Evolutionary conservation across 768 basidiomycete genomes (phyloP).

Genomic region (Udeniomyces megalosporus): DNA sequence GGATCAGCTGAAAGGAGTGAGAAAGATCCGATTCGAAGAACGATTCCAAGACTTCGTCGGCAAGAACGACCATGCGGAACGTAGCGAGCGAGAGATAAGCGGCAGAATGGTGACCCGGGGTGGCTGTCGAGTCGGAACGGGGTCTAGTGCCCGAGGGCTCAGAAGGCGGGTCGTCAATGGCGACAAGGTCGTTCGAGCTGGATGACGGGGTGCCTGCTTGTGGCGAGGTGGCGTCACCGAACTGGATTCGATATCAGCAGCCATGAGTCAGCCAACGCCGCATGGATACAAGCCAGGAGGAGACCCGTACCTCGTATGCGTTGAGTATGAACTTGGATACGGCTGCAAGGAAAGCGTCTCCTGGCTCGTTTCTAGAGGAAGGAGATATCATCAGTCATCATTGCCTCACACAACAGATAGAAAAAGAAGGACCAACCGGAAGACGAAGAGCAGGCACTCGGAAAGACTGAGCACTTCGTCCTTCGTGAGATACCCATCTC

Average conservation of each 20-base stretch:
- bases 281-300: no score
- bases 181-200: no score
- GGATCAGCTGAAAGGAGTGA: slow-evolving; percentile 65
- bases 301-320: slow-evolving; percentile 50
- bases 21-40: slow-evolving; percentile 92
- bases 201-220: neutral
- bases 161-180: neutral
- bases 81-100: slow-evolving; percentile 35
- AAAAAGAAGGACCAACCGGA: slow-evolving; percentile 39
- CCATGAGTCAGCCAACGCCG: no score
- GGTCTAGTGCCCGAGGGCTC: neutral
- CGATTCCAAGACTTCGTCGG: slow-evolving; percentile 77
- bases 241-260: slow-evolving; percentile 25
- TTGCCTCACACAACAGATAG: no score
- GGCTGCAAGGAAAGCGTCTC: slow-evolving; percentile 89
- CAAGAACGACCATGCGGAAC: slow-evolving; percentile 97
- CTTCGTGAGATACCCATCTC: slow-evolving; percentile 80
- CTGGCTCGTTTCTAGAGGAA: slow-evolving; percentile 58
- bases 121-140: slow-evolving; percentile 5
- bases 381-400: no score
- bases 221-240: slow-evolving; percentile 55
- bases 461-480: slow-evolving; percentile 92
- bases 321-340: slow-evolving; percentile 96
- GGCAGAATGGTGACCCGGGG: slow-evolving; percentile 12
- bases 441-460: slow-evolving; percentile 83